A percentile compares a stretch with the other conserved stretches of the same genome.
Conservation (phyloP, 257 asterid species). For the Przewalskia tangutica region DNA sequence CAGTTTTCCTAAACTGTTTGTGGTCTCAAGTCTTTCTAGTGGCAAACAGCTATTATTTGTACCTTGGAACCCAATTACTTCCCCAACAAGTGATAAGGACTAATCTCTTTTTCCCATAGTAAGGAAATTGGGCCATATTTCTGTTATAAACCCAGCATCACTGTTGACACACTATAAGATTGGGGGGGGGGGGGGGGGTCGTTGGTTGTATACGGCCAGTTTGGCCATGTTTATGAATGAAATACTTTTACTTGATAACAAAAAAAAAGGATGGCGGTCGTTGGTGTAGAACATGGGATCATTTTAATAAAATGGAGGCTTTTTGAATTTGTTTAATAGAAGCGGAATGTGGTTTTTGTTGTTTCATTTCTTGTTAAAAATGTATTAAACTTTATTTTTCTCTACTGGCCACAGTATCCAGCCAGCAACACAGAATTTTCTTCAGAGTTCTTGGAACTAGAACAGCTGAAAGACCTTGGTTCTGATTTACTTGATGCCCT, state of each 20-base stretch:
- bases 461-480: conserved; percentile 48
- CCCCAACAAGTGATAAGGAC: background rate
- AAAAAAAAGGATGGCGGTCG: background rate
- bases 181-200: too few species aligned
- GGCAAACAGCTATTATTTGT: background rate
- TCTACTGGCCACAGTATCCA: conserved; percentile 50
- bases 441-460: conserved; percentile 49
- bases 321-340: background rate
- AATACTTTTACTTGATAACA: too few species aligned
- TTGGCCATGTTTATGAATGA: too few species aligned
- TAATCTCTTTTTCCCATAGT: background rate
- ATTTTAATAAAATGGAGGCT: background rate
- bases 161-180: background rate
- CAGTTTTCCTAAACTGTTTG: background rate
- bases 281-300: background rate
- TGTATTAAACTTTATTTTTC: background rate
- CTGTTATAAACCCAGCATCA: background rate
- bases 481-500: conserved; percentile 52
- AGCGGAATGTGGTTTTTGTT: background rate
- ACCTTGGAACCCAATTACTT: background rate
- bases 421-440: conserved; percentile 53
- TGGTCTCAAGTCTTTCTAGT: background rate
- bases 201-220: too few species aligned
- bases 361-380: background rate
- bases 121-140: background rate